A percentile compares a stretch with the other conserved stretches of the same genome.
Evolutionary conservation across 306 rosid genomes (phyloP).

Genomic region (Medicago truncatula): DNA sequence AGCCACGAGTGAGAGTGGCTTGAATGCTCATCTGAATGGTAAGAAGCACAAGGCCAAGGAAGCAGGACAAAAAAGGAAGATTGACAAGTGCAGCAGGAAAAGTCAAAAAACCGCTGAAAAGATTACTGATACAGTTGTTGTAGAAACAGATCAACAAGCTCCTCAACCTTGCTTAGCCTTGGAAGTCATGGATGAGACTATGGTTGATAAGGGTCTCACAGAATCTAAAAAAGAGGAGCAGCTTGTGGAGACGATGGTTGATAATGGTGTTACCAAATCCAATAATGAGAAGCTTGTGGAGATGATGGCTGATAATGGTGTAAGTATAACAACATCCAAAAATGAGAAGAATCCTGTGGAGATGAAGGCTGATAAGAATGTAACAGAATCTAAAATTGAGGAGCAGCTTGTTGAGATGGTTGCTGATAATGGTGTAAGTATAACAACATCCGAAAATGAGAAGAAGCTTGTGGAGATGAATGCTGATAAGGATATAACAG

Average conservation of each 20-base stretch:
- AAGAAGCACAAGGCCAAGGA: constrained; percentile 72
- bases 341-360: background rate
- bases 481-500: background rate
- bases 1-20: constrained; percentile 41
- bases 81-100: constrained; percentile 31
- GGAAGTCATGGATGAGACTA: constrained; percentile 11
- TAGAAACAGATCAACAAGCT: constrained; percentile 14
- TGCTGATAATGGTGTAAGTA: background rate
- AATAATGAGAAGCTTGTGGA: constrained; percentile 25
- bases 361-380: background rate
- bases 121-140: constrained; percentile 9
- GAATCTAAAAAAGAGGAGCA: constrained; percentile 31
- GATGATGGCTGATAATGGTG: background rate
- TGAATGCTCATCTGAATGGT: constrained; percentile 62
- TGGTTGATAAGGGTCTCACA: background rate
- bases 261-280: constrained; percentile 20
- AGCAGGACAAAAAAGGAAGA: constrained; percentile 37
- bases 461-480: background rate
- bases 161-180: constrained; percentile 22
- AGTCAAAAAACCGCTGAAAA: constrained; percentile 24
- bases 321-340: background rate
- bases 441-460: constrained; percentile 10
- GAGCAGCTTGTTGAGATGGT: constrained; percentile 6
- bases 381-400: background rate
- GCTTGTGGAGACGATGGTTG: background rate